Base-by-base conservation (phyloP, 208 protist species). In the Wallacemonas collosoma region DNA sequence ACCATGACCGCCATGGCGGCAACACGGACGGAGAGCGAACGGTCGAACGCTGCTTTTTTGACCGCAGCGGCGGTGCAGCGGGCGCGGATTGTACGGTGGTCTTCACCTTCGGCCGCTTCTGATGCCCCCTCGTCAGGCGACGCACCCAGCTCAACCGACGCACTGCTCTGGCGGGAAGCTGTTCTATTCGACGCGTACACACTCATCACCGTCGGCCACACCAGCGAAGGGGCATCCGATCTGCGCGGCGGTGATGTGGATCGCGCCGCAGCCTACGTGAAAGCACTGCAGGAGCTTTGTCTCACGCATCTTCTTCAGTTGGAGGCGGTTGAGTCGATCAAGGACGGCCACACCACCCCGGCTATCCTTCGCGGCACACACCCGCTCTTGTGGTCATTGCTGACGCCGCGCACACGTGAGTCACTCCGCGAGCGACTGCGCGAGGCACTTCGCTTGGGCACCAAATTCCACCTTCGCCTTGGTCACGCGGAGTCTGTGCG, bases 181-280 rank as follows among this genome's bases (percentile, higher is more conserved):
- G 76, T 82, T 11, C 68, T 95, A 15, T 80, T 95, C 12, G 88
- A 95, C 65, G 88, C 88, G 41, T 91, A 88, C 68, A 79, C 87
- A 9, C 80, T 95, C 36, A 85, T 92, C 69, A 93, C 86, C 1
- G 26, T 89, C 5, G 91, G 88, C 43, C 91, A 95, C 70, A 76
- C 84, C 55, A 83, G 81, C 65, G 88, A 93, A 62, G 66, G 76
- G 56, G 86, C 88, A 1, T 48, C 73, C 0, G 88, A 93, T 60
- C 44, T 90, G 26, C 26, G 26, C 26, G 26, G 26, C 26, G 26
- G 26, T 26, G 26, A 26, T 26, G 26, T 26, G 26, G 0, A 26
- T 26, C 26, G 26, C 58, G 17, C 36, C 45, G 38, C 47, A 3
- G 9, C 48, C 3, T 48, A 71, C 41, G 64, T 73, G 48, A 35